Base-by-base conservation (phyloP, 169 alveolate genomes). In the Pseudocohnilembus persalinus region DNA sequence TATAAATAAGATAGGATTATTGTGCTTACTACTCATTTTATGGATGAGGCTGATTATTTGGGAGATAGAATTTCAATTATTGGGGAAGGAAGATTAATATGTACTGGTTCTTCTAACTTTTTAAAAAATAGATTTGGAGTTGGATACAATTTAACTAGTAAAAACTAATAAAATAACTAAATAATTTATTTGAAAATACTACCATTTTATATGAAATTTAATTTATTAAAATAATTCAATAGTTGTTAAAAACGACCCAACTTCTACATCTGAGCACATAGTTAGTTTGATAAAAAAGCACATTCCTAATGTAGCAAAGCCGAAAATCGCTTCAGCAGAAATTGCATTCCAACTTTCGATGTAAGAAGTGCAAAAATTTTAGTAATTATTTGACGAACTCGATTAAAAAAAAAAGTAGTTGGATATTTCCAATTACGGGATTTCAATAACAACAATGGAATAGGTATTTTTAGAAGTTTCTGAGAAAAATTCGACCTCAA, bases 381-480 rank as follows among this genome's bases (percentile, higher is more conserved):
- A 90, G 49, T 77, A 82, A 26, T 93, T 96, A 74, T 96, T 96
- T 83, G 84, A 78, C 0, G 86, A 88, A 1, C 91, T 96, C 64
- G 98, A 96, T 77, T 30, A 34, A 0, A 89, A 90, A 73, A 76
- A 93, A 35, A 68, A 87, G 26, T 15, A 28, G 0, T 81, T 93
- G 31, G 86, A 88, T 31, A 90, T 96, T 25, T 76, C 84, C 31
- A 82, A 96, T 15, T 97, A 95, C 73, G 97, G 97, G 29, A 93
- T 95, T 0, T 94, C 97, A 0, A 95, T 97, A 81, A 95, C 98
- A 29, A 97, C 98, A 49, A 88, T 97, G 65, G 98, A 97, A 90
- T 98, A 97, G 74, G 98, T 97, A 27, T 97, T 97, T 80, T 88
- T 97, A 81, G 92, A 91, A 85, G 98, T 95, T 0, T 96, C 96